Evolutionary conservation across 139 green algal species (phyloP).

Genomic region (Chlamydomonas sp.): DNA sequence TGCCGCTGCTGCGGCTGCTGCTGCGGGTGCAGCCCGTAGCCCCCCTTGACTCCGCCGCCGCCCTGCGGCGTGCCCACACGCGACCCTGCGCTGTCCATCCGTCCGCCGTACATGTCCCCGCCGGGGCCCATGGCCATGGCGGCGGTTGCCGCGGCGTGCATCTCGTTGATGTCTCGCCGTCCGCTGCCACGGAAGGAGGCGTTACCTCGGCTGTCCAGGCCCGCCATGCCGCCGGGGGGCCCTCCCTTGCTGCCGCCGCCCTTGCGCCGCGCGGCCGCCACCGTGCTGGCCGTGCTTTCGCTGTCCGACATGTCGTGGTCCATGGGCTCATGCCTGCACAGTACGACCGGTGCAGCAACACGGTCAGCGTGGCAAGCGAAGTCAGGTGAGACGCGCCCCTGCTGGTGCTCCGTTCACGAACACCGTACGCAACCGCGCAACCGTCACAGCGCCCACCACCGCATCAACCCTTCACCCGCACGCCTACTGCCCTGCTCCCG

Average conservation of each 20-base stretch:
- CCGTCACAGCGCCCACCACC: no score
- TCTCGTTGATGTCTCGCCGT: conserved; percentile 62
- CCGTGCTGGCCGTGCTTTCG: conserved; percentile 18
- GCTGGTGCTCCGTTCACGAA: no score
- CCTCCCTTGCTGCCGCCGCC: background rate
- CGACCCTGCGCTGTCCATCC: conserved; percentile 20
- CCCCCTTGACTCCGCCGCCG: background rate
- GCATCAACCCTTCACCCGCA: no score
- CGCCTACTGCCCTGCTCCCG: no score
- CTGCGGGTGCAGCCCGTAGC: conserved; percentile 1
- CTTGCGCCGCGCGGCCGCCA: conserved; percentile 21
- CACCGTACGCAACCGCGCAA: no score
- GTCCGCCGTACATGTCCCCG: conserved; percentile 7
- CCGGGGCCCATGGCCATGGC: background rate
- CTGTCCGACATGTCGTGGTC: conserved; percentile 43
- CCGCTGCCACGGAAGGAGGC: conserved; percentile 57
- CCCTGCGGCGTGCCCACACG: conserved; percentile 21
- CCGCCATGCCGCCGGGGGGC: conserved; percentile 4
- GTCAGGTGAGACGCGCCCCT: no score
- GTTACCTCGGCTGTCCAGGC: conserved; percentile 31
- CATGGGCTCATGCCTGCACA: conserved; percentile 19
- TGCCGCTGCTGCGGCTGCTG: conserved; percentile 9
- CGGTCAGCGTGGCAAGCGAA: no score
- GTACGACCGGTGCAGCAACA: no score
- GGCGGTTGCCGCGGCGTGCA: conserved; percentile 55